Conservation (phyloP, 176 grass and related monocot species). For the Oryza brachyantha region DNA sequence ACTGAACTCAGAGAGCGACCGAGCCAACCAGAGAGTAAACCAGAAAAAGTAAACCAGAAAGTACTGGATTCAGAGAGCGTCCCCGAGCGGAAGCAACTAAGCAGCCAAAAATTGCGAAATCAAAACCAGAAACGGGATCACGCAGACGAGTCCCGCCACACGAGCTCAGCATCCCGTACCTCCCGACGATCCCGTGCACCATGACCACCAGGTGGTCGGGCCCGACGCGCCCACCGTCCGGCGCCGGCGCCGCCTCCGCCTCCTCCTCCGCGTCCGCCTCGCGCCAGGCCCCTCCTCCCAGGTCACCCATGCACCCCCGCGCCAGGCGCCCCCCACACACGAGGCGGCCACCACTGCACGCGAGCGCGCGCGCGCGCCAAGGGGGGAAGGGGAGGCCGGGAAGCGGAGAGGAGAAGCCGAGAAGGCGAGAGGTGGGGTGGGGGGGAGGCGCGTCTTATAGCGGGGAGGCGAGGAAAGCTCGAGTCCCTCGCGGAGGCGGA, state of each 20-base stretch:
- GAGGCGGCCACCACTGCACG: neutral
- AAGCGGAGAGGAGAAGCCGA: neutral
- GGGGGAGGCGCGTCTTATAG: neutral
- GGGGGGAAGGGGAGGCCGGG: neutral
- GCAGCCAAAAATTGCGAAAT: neutral
- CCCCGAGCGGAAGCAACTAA: neutral
- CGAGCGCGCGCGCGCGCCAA: neutral
- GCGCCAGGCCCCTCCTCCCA: neutral
- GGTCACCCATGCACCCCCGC: conserved; percentile 23
- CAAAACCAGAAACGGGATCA: neutral
- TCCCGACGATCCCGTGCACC: conserved; percentile 77
- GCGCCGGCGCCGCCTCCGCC: neutral
- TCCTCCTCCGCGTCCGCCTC: neutral
- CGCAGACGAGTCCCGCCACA: neutral
- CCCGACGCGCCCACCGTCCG: neutral
- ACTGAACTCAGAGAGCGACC: neutral
- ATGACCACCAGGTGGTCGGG: conserved; percentile 66
- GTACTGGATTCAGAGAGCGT: neutral
- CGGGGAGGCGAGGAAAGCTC: neutral
- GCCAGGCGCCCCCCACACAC: too few species aligned
- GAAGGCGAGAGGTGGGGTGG: neutral
- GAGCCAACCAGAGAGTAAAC: neutral
- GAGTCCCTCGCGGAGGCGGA: neutral
- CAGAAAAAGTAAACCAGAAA: neutral
- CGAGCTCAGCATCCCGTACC: conserved; percentile 25